Evolutionary conservation across 345 rosid genomes (phyloP), one percentile per base, ranked within the genome.

Genomic region (Odontarrhena argentea): DNA sequence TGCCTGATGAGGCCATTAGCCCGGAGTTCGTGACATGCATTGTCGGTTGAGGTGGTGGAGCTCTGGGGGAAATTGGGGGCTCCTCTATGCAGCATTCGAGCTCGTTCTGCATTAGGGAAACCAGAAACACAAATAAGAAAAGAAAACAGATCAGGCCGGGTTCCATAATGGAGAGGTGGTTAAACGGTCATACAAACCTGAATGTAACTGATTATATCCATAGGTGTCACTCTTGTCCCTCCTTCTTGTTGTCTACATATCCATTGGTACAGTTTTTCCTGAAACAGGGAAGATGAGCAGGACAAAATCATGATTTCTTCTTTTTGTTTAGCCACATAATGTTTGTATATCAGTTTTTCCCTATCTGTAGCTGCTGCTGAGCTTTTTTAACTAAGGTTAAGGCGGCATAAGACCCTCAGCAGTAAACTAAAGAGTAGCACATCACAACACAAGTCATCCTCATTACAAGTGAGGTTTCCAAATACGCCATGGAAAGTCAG

Each of bases 191-290:
- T 8, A 60, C 11, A 47, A 70, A 91, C 97, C 93, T 88, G 93
- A 65, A 88, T 65, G 77, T 86, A 86, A 76, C 51, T 86, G 60
- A 83, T 44, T 36, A 88, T 78, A 77, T 91, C 97, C 74, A 61
- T 56, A 9, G 89, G 69, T 60, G 94, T 65, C 41, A 85, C 88
- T 73, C 93, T 85, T 18, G 89, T 78, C 26, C 93, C 97, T 69
- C 76, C 96, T 68, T 91, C 97, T 74, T 91, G 91, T 71, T 88
- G 87, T 63, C 94, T 83, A 84, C 80, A 77, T 54, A 91, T 85
- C 93, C 93, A 91, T 51, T 91, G 97, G 75, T 84, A 80, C 68
- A 91, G 81, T 58, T 88, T 91, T 76, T 91, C 97, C 97, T 91
- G 73, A 71, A 75, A 64, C 57, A 5, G 3, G 44, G 51, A 46